Evolutionary conservation across 2,329 filamentous ascomycete species (phyloP), one percentile per base, ranked within the genome.

Genomic region (Botrytis tulipae): DNA sequence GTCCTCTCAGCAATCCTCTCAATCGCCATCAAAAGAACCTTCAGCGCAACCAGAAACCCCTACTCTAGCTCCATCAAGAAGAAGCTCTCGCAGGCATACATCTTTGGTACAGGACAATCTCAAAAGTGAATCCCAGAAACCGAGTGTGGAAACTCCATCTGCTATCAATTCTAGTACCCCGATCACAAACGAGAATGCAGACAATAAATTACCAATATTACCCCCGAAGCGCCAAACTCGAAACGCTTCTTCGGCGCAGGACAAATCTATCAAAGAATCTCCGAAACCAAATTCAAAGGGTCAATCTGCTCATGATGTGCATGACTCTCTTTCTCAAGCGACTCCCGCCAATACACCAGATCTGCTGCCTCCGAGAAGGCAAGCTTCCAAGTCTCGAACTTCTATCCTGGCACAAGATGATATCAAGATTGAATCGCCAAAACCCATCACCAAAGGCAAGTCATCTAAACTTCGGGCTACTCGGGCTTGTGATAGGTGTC

Each of bases 31-130:
- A 60, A 66, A 68, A 40, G 71, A 70, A 37, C 8, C 63, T 48
- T 37, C 54, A 9, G n/a, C 14, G 16, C 71, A 61, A 18, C 35
- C 71, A 62, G 57, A 71, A 59, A 54, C 22, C 10, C 35, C 66
- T 18, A 7, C 61, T n/a, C n/a, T 40, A 29, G 42, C 62, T 72
- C 29, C 71, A 48, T 20, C 29, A 14, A 48, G 71, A 42, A 73
- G 72, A 68, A 67, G 70, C 35, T 76, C 76, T 40, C 57, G 48
- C 22, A 66, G 70, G 14, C 42, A 61, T 63, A 32, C 42, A 22
- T 35, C 57, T 62, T n/a, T 35, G 32, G 35, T 37, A 35, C 51
- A 61, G 25, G 59, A 32, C 48, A 25, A 40, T n/a, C 5, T 35
- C 4, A 67, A 54, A 35, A 40, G n/a, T 51, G 63, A 67, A 62